Conservation (phyloP, 345 rosid species). For the Hirschfeldia incana region DNA sequence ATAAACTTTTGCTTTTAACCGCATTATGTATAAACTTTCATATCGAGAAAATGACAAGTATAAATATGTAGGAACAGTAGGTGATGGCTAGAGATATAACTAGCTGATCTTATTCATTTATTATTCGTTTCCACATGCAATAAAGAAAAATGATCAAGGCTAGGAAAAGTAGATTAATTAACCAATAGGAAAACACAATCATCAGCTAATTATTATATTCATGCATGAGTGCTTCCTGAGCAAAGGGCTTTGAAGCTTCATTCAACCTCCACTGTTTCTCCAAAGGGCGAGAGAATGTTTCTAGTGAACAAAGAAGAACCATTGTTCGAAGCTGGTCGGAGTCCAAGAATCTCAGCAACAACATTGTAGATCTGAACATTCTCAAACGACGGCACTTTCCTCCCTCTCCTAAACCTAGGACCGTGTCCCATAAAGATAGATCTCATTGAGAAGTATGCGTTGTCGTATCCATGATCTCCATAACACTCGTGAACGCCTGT, state of each 20-base stretch:
- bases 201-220: neutral
- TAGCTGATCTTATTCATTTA: too few species aligned
- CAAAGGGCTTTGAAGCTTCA: neutral
- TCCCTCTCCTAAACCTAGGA: constrained; percentile 66
- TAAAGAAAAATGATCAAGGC: too few species aligned
- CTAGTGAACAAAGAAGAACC: constrained; percentile 56
- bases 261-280: constrained; percentile 7
- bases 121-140: too few species aligned
- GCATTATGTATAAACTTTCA: too few species aligned
- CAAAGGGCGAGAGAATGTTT: constrained; percentile 52
- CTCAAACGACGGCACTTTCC: constrained; percentile 87
- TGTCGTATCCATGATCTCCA: constrained; percentile 90
- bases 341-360: constrained; percentile 73
- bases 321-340: constrained; percentile 74
- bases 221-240: neutral
- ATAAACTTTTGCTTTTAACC: too few species aligned
- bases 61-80: too few species aligned
- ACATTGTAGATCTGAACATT: constrained; percentile 81
- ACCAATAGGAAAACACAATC: too few species aligned
- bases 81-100: too few species aligned
- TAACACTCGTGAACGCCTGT: constrained; percentile 63
- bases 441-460: constrained; percentile 86
- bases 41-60: too few species aligned
- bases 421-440: constrained; percentile 85
- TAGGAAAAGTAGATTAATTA: too few species aligned